These are phyloP conservation scores for Parascedosporium putredinis DNA, from an alignment of 2,329 filamentous ascomycete species.

Conservation along the genomic window DNA sequence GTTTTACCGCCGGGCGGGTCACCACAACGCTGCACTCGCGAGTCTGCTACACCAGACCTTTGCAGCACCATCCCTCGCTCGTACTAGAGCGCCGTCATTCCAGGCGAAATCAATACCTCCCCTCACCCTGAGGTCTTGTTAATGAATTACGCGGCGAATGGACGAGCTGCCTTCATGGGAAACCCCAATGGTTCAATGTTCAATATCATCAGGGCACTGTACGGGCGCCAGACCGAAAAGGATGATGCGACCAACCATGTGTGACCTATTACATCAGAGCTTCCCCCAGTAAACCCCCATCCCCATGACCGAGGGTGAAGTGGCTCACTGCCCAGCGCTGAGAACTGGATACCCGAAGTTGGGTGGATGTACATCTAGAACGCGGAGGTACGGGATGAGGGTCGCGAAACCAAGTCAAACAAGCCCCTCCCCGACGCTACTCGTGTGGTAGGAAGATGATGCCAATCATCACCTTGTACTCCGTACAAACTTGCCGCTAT, in stretches of 20 bases:
- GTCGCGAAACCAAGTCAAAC: no score
- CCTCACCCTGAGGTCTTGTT: no score
- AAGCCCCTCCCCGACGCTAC: neutral
- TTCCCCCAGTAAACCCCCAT: no score
- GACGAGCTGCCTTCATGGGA: no score
- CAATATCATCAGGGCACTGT: neutral
- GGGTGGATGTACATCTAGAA: neutral
- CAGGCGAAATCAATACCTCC: no score
- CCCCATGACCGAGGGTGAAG: neutral
- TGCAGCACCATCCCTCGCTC: no score
- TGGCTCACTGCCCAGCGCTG: neutral
- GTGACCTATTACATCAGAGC: conserved; percentile 7
- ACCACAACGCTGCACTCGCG: no score
- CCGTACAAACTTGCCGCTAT: neutral
- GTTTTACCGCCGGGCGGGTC: no score
- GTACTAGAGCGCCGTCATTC: no score
- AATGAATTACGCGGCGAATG: no score
- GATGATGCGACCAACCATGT: conserved; percentile 3
- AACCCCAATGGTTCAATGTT: no score
- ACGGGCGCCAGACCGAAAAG: neutral
- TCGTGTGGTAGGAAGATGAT: neutral
- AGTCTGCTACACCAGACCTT: no score
- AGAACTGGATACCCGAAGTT: neutral
- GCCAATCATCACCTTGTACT: neutral
- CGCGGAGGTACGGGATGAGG: neutral